A percentile compares a stretch with the other conserved stretches of the same genome.
These are phyloP conservation scores for Scolecobasidium constrictum DNA, from an alignment of 2,329 filamentous ascomycete genomes.

Conservation along the genomic window DNA sequence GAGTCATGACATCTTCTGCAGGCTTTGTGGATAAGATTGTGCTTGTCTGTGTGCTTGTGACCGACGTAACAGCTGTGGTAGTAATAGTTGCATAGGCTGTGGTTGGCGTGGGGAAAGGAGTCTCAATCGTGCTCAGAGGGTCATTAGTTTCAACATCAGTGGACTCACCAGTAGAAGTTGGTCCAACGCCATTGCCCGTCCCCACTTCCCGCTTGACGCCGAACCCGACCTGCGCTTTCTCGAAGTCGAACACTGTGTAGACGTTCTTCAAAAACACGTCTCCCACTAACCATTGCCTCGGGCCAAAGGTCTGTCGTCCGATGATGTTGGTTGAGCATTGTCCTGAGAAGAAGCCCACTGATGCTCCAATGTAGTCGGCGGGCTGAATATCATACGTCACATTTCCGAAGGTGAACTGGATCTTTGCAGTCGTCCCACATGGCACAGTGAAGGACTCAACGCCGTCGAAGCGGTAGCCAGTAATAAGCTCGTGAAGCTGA, in stretches of 20 bases:
- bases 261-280: slow-evolving; percentile 86
- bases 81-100: no score
- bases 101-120: no score
- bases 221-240: slow-evolving; percentile 50
- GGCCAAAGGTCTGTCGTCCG: slow-evolving; percentile 54
- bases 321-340: slow-evolving; percentile 61
- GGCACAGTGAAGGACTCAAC: slow-evolving; percentile 62
- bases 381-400: slow-evolving; percentile 54
- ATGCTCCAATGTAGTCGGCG: slow-evolving; percentile 57
- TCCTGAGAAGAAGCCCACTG: slow-evolving; percentile 14
- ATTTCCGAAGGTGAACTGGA: slow-evolving; percentile 60
- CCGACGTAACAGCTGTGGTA: no score
- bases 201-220: no score
- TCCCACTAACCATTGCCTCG: slow-evolving; percentile 64
- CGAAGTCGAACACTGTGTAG: slow-evolving; percentile 74
- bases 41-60: no score
- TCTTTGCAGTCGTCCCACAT: slow-evolving; percentile 50
- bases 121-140: no score
- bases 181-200: no score
- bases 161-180: no score
- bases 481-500: slow-evolving; percentile 56
- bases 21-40: no score
- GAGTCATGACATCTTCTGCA: no score
- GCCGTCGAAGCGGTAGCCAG: slow-evolving; percentile 46
- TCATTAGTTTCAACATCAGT: no score